Conservation (phyloP, 331 rosid genomes). For the Phaseolus coccineus region DNA sequence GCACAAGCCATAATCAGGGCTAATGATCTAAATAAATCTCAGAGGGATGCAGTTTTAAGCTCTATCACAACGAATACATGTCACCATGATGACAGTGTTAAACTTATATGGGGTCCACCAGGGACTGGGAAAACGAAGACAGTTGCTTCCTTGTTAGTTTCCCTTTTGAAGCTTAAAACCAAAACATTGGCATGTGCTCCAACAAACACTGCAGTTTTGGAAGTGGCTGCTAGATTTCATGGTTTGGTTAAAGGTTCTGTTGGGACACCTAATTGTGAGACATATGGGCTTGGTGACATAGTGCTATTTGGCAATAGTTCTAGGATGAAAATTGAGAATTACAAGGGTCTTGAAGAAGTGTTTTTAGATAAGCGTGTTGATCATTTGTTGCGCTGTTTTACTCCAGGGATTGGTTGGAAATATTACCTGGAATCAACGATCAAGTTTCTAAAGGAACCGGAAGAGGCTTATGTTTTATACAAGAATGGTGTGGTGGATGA, state of each 20-base stretch:
- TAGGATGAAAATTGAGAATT: constrained; percentile 47
- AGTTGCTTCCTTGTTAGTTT: constrained; percentile 43
- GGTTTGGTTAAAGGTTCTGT: not conserved
- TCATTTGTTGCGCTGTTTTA: constrained; percentile 5
- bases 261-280: not conserved
- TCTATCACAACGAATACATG: constrained; percentile 46
- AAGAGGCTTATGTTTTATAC: not conserved
- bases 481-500: not conserved
- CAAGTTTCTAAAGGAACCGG: constrained; percentile 36
- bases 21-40: constrained; percentile 62
- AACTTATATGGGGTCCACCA: constrained; percentile 78
- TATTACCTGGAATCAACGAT: constrained; percentile 34
- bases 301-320: constrained; percentile 46
- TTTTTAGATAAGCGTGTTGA: constrained; percentile 41
- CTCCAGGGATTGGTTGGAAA: constrained; percentile 43
- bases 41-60: constrained; percentile 51
- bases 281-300: constrained; percentile 51
- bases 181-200: constrained; percentile 59
- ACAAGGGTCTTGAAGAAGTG: constrained; percentile 32
- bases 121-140: constrained; percentile 79
- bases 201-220: constrained; percentile 53
- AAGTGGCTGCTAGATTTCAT: constrained; percentile 41
- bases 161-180: constrained; percentile 38
- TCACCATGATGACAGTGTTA: constrained; percentile 39
- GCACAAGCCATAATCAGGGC: constrained; percentile 25